Conservation (phyloP, 805 yeast genomes). For the Cephaloascus fragrans region DNA sequence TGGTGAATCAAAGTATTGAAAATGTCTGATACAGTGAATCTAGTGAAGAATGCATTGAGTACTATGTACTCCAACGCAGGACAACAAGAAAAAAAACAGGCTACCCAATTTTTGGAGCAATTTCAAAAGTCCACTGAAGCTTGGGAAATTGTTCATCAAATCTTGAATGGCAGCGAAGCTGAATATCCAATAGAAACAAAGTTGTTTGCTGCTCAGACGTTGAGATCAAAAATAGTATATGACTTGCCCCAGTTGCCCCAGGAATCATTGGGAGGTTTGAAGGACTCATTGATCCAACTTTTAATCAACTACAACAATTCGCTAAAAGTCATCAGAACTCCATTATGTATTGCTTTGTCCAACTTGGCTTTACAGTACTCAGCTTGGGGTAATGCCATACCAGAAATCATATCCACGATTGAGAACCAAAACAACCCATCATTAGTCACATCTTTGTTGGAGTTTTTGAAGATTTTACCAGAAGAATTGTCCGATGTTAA, state of each 20-base stretch:
- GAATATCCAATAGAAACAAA: constrained; percentile 43
- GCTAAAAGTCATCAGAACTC: constrained; percentile 62
- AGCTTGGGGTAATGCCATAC: constrained; percentile 62
- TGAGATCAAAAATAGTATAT: constrained; percentile 75
- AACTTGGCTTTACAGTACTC: constrained; percentile 72
- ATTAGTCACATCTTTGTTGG: constrained; percentile 45
- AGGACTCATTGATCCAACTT: constrained; percentile 54
- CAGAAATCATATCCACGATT: constrained; percentile 50
- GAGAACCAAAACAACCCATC: constrained; percentile 19
- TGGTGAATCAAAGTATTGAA: no score
- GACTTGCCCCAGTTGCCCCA: constrained; percentile 73
- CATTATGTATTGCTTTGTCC: constrained; percentile 72
- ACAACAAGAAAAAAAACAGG: constrained; percentile 30
- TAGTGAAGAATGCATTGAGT: constrained; percentile 29
- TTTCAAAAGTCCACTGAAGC: constrained; percentile 81
- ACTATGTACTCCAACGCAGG: constrained; percentile 31
- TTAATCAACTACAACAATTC: constrained; percentile 37
- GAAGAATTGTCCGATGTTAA: constrained; percentile 80
- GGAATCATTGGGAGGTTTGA: constrained; percentile 47
- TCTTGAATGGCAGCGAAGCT: constrained; percentile 25
- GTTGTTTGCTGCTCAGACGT: constrained; percentile 85
- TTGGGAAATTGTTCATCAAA: constrained; percentile 61
- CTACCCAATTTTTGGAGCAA: constrained; percentile 52
- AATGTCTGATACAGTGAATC: constrained; percentile 8
- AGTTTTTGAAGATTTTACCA: constrained; percentile 79